Percentiles rank a stretch among this genome's conserved stretches.
phyloP scores from a whole-genome alignment of 495 filamentous ascomycete genomes.

The Penicillium cosmopolitanum region DNA sequence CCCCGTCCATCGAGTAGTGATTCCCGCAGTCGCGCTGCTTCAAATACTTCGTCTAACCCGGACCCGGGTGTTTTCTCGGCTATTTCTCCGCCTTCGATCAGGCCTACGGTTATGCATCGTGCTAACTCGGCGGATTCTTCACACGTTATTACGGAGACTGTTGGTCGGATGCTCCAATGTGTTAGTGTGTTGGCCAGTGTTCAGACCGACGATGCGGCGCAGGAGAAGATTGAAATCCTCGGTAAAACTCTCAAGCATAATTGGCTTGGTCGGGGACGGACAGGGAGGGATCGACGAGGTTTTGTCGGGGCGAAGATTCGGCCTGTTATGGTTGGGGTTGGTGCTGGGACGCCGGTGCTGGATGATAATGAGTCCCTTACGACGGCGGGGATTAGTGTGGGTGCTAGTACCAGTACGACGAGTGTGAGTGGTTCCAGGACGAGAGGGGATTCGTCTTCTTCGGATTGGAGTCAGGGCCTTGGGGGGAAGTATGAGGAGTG shows the following conservation, averaged over 20 bases:
- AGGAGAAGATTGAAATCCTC: slow-evolving; percentile 80
- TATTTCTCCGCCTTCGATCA: slow-evolving; percentile 47
- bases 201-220: slow-evolving; percentile 69
- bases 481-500: slow-evolving; percentile 33
- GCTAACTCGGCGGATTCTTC: slow-evolving; percentile 62
- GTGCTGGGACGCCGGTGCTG: slow-evolving; percentile 21
- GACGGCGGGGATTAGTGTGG: slow-evolving; percentile 32
- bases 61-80: slow-evolving; percentile 54
- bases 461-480: slow-evolving; percentile 31
- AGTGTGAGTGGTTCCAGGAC: slow-evolving; percentile 27
- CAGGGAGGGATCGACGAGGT: slow-evolving; percentile 83
- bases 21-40: slow-evolving; percentile 73
- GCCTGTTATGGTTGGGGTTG: slow-evolving; percentile 35
- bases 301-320: slow-evolving; percentile 75
- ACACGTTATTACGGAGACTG: slow-evolving; percentile 84
- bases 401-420: slow-evolving; percentile 31
- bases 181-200: slow-evolving; percentile 85
- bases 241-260: slow-evolving; percentile 89
- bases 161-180: slow-evolving; percentile 95
- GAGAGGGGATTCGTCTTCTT: slow-evolving; percentile 32
- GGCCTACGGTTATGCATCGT: slow-evolving; percentile 46
- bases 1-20: slow-evolving; percentile 48
- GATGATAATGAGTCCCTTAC: slow-evolving; percentile 31
- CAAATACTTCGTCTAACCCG: slow-evolving; percentile 75
- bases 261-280: slow-evolving; percentile 90